phyloP scores from a whole-genome alignment of 768 basidiomycete species.

The Tylopilus rubrobrunneus region DNA sequence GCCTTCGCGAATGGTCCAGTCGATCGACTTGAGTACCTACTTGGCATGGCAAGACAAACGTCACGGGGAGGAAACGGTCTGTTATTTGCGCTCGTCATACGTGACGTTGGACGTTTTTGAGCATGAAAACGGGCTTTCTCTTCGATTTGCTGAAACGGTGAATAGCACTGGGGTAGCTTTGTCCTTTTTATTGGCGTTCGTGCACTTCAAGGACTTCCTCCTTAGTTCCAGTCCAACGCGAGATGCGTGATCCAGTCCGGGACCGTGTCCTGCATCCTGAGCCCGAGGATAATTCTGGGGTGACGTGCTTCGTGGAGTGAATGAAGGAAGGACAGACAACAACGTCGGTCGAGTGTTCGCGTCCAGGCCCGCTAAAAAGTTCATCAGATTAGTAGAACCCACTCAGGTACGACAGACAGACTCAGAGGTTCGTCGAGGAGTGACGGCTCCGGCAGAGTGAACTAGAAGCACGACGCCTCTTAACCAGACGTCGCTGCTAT shows the following conservation, averaged over 20 bases:
- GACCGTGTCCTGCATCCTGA: constrained; percentile 66
- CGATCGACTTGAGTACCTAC: constrained; percentile 72
- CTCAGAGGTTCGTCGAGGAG: constrained; percentile 92
- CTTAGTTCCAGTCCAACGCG: constrained; percentile 53
- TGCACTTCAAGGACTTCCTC: constrained; percentile 37
- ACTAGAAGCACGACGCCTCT: not conserved
- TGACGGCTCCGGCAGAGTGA: constrained; percentile 62
- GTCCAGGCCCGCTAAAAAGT: constrained; percentile 70
- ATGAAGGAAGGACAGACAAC: constrained; percentile 50
- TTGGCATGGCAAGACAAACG: not conserved
- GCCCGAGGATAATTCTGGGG: constrained; percentile 63
- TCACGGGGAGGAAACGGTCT: not conserved
- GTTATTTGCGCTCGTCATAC: constrained; percentile 59
- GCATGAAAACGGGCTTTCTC: constrained; percentile 46
- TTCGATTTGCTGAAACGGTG: not conserved
- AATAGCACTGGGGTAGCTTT: not conserved
- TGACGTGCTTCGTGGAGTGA: constrained; percentile 42
- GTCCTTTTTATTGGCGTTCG: constrained; percentile 7
- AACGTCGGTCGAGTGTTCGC: constrained; percentile 53
- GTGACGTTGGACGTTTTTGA: constrained; percentile 66
- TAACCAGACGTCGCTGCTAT: not conserved
- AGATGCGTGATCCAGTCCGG: constrained; percentile 74
- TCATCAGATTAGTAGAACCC: not conserved
- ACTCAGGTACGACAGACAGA: constrained; percentile 31
- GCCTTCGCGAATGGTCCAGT: constrained; percentile 79